Percentiles rank a stretch among this genome's conserved stretches.
These are phyloP conservation scores for Rhodamnia rubescens DNA, from an alignment of 345 rosid species.

Conservation along the genomic window DNA sequence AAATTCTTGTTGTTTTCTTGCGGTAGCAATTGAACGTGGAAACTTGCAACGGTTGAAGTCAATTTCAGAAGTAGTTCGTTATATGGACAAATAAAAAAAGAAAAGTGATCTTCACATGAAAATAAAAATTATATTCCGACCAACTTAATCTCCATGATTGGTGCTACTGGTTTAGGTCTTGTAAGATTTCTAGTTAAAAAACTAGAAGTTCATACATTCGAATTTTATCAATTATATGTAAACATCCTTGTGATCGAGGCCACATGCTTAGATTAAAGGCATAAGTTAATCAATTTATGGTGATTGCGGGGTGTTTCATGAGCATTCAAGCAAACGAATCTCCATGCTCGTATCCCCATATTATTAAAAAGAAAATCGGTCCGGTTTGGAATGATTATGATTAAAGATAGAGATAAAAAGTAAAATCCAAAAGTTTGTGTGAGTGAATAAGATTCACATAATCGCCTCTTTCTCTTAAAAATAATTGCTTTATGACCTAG, in stretches of 20 bases:
- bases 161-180: fast-evolving
- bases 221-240: neutral
- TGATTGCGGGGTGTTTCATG: neutral
- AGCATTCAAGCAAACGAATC: no score
- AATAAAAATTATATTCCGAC: neutral
- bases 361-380: fast-evolving
- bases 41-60: no score
- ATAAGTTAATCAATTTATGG: neutral
- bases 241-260: neutral
- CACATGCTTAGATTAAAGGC: neutral
- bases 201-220: fast-evolving
- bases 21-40: no score
- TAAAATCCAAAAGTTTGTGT: neutral
- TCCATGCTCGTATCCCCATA: fast-evolving
- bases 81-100: no score
- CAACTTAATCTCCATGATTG: neutral
- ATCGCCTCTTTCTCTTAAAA: neutral
- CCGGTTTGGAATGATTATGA: neutral
- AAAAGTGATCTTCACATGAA: no score
- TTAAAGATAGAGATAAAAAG: neutral
- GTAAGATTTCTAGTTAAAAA: neutral
- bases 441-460: neutral
- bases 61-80: no score
- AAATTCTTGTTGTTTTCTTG: no score
- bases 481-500: neutral